A percentile compares a stretch with the other conserved stretches of the same genome.
These are phyloP conservation scores for Xerocomus cyaneibrunnescens DNA, from an alignment of 1,284 basidiomycete species.

Conservation along the genomic window DNA sequence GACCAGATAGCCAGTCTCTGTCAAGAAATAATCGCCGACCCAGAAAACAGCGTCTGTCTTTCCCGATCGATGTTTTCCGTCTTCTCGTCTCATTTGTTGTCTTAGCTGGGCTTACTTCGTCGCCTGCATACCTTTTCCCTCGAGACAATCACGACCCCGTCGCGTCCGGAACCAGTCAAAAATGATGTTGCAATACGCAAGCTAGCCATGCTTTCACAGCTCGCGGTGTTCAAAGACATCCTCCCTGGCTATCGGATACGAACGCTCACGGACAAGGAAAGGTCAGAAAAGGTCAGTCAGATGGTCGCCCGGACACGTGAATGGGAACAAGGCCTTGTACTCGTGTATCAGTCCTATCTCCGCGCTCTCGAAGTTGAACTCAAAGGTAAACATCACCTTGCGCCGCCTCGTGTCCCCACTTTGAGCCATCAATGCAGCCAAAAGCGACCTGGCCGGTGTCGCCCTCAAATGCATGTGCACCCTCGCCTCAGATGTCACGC, in stretches of 20 bases:
- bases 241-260: conserved; percentile 92
- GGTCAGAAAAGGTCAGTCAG: conserved; percentile 92
- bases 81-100: conserved; percentile 19
- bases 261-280: conserved; percentile 85
- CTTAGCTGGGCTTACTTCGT: conserved; percentile 79
- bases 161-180: conserved; percentile 62
- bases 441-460: conserved; percentile 68
- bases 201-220: conserved; percentile 85
- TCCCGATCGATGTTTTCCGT: conserved; percentile 11
- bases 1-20: conserved; percentile 88
- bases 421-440: conserved; percentile 49
- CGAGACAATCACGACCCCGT: conserved; percentile 63
- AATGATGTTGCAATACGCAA: conserved; percentile 87
- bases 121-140: conserved; percentile 86
- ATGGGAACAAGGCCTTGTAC: conserved; percentile 95
- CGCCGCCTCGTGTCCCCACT: conserved; percentile 19
- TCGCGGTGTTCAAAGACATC: conserved; percentile 95
- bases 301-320: conserved; percentile 89
- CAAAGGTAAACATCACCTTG: conserved; percentile 59
- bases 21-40: conserved; percentile 86
- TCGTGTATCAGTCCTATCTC: conserved; percentile 88
- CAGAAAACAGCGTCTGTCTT: conserved; percentile 72
- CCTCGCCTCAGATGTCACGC: conserved; percentile 78
- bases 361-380: conserved; percentile 83
- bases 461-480: conserved; percentile 88